phyloP scores from a whole-genome alignment of 352 stramenopile genomes.

The Phytophthora tubulina region DNA sequence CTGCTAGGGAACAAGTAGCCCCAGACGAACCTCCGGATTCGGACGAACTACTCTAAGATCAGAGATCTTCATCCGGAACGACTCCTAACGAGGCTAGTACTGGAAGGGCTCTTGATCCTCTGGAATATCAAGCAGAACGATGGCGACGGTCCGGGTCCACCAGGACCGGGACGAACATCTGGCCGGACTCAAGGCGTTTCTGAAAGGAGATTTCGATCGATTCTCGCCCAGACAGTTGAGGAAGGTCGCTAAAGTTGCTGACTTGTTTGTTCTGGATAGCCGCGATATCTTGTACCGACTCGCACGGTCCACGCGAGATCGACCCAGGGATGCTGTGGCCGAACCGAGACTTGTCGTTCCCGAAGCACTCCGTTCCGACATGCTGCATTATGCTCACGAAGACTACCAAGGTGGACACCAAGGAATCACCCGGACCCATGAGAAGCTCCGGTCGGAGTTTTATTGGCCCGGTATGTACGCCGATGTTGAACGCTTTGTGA shows the following conservation, averaged over 20 bases:
- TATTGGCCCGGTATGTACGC: too few species aligned
- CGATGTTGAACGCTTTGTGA: too few species aligned
- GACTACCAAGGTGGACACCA: too few species aligned
- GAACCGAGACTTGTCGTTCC: not conserved
- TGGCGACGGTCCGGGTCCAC: slow-evolving; percentile 8
- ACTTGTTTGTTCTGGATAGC: not conserved
- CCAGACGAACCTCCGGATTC: too few species aligned
- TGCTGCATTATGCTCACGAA: too few species aligned
- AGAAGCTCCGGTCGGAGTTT: too few species aligned
- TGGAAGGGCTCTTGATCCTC: not conserved
- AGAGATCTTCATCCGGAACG: too few species aligned
- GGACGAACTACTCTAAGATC: too few species aligned
- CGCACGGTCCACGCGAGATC: not conserved
- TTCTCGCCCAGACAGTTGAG: not conserved
- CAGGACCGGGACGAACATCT: not conserved
- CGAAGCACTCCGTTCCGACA: not conserved
- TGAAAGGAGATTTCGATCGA: not conserved
- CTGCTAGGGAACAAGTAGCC: too few species aligned
- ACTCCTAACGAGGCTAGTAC: too few species aligned
- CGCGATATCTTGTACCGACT: not conserved
- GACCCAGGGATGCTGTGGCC: not conserved
- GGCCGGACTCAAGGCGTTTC: not conserved
- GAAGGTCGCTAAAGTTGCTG: not conserved
- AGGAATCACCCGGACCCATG: too few species aligned
- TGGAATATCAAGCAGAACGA: slow-evolving; percentile 7